Conservation (phyloP, 352 stramenopile genomes). For the Albugo candida region DNA sequence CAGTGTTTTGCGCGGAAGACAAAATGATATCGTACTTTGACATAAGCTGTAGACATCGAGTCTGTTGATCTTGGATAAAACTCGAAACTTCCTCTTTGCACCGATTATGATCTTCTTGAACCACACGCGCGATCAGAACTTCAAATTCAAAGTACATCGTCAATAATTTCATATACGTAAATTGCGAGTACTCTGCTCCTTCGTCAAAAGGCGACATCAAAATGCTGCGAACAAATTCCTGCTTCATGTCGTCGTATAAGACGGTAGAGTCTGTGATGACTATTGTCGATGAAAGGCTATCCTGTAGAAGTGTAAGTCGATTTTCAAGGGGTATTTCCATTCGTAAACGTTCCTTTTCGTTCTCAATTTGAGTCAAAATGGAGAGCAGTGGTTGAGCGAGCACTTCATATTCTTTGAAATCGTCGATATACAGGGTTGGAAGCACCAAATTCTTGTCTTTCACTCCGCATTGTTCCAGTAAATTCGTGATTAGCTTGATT, state of each 20-base stretch:
- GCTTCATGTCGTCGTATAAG: slow-evolving; percentile 17
- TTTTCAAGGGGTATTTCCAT: slow-evolving; percentile 12
- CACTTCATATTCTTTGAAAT: slow-evolving; percentile 13
- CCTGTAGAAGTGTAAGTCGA: slow-evolving; percentile 7
- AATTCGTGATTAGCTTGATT: slow-evolving; percentile 14
- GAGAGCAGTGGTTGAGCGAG: slow-evolving; percentile 19
- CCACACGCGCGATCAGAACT: too few species aligned
- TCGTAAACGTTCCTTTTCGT: not conserved
- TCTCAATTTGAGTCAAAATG: slow-evolving; percentile 10
- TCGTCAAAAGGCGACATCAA: slow-evolving; percentile 12
- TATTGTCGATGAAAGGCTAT: too few species aligned
- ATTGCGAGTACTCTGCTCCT: not conserved
- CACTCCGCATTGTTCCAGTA: slow-evolving; percentile 33
- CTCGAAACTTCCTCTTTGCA: too few species aligned
- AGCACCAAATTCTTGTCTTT: slow-evolving; percentile 2
- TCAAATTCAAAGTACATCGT: too few species aligned
- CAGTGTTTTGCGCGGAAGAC: too few species aligned
- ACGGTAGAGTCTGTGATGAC: slow-evolving; percentile 10
- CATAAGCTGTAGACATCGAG: too few species aligned
- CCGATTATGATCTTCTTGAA: too few species aligned
- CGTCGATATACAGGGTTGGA: slow-evolving; percentile 16
- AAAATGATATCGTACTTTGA: too few species aligned
- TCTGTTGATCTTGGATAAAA: too few species aligned
- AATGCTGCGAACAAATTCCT: slow-evolving; percentile 21
- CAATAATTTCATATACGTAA: too few species aligned